Evolutionary conservation across 2,329 filamentous ascomycete genomes (phyloP).

Genomic region (Emergomyces africanus): DNA sequence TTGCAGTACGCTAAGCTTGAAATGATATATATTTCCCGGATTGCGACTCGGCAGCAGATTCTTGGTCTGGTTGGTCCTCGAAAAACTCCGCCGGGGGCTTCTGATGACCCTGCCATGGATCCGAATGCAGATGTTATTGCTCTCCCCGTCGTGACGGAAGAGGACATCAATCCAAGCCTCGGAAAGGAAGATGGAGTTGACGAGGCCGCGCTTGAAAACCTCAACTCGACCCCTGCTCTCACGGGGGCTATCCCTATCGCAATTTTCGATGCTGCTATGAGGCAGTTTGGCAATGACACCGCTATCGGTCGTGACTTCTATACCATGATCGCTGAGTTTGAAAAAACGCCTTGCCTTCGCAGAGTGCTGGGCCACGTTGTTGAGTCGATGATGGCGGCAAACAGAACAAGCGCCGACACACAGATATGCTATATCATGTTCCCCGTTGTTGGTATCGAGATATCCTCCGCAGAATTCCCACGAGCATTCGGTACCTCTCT

Average conservation of each 20-base stretch:
- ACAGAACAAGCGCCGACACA: slow-evolving; percentile 49
- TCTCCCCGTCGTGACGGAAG: slow-evolving; percentile 46
- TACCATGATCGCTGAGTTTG: slow-evolving; percentile 60
- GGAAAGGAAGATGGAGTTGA: slow-evolving; percentile 42
- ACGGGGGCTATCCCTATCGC: slow-evolving; percentile 89
- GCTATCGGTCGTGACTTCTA: slow-evolving; percentile 65
- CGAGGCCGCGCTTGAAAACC: slow-evolving; percentile 46
- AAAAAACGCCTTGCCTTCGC: slow-evolving; percentile 48
- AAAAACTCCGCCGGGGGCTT: slow-evolving; percentile 25
- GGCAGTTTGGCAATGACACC: slow-evolving; percentile 57
- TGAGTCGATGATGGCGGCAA: slow-evolving; percentile 44
- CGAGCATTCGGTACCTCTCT: slow-evolving; percentile 55
- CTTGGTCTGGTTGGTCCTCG: slow-evolving; percentile 44
- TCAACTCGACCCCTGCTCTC: slow-evolving; percentile 63
- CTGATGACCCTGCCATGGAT: slow-evolving; percentile 26
- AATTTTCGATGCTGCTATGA: slow-evolving; percentile 76
- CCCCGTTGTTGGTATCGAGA: slow-evolving; percentile 53
- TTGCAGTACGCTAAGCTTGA: slow-evolving; percentile 82
- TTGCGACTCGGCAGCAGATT: slow-evolving; percentile 59
- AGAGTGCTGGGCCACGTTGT: slow-evolving; percentile 64
- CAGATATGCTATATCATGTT: slow-evolving; percentile 59
- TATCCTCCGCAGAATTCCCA: slow-evolving; percentile 58
- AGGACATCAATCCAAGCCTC: slow-evolving; percentile 46
- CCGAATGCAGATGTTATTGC: slow-evolving; percentile 45
- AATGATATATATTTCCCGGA: slow-evolving; percentile 79